Conservation (phyloP, 225 moss, liverwort and hornwort genomes). For the Polytrichum formosum region DNA sequence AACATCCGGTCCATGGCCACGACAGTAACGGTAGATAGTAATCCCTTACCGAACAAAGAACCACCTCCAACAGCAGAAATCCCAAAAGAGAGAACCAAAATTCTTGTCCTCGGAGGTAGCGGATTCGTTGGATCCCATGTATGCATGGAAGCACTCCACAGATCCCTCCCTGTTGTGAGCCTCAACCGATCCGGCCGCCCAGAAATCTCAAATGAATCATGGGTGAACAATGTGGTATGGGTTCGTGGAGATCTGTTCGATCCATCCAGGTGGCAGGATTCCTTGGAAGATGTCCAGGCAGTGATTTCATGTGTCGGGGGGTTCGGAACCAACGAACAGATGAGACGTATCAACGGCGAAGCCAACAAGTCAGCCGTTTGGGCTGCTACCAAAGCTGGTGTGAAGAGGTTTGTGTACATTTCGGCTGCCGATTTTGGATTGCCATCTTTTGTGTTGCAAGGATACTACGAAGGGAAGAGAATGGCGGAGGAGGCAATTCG, state of each 20-base stretch:
- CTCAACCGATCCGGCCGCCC: constrained; percentile 74
- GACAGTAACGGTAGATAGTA: constrained; percentile 6
- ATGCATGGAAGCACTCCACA: constrained; percentile 71
- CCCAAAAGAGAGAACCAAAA: constrained; percentile 50
- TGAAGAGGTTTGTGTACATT: constrained; percentile 50
- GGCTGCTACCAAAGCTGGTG: constrained; percentile 48
- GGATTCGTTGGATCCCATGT: constrained; percentile 84
- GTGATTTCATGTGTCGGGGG: constrained; percentile 63
- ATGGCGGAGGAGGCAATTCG: constrained; percentile 46
- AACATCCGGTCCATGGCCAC: constrained; percentile 13
- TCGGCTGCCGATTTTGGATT: constrained; percentile 42
- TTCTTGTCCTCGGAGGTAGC: constrained; percentile 81
- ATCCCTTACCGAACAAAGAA: constrained; percentile 1
- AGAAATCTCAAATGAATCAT: constrained; percentile 35
- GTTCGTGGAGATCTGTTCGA: constrained; percentile 71
- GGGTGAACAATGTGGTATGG: constrained; percentile 76
- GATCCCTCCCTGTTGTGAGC: constrained; percentile 73
- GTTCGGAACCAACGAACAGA: constrained; percentile 57
- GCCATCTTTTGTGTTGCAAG: constrained; percentile 41
- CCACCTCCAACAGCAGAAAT: constrained; percentile 22
- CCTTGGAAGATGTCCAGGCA: constrained; percentile 64
- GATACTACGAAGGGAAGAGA: constrained; percentile 54
- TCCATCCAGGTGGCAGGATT: constrained; percentile 51
- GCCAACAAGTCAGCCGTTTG: constrained; percentile 46
- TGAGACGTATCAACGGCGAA: constrained; percentile 58